Base-by-base conservation (phyloP, 371 early-diverging fungal species). In the Neoconidiobolus thromboides region DNA sequence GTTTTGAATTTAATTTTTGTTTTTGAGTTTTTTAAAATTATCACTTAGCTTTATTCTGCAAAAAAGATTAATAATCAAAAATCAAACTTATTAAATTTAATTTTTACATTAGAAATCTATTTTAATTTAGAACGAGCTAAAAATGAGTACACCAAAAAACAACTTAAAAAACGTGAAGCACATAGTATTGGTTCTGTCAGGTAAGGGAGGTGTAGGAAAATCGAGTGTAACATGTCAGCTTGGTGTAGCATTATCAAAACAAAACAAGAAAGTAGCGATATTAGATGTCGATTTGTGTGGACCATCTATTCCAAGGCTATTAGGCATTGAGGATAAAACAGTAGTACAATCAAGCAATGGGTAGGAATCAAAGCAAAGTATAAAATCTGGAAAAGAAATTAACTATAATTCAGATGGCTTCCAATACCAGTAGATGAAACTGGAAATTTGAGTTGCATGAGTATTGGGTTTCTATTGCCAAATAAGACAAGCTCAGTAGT, bases 141-240 rank as follows among this genome's bases (percentile, higher is more conserved):
- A 12, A n/a, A 38, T 43, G 56, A 66, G 39, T 71, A 72, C 49
- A 65, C 54, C 7, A 26, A 26, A 26, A 26, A 54, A 58, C 6
- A 66, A 72, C 47, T 60, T 77, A 38, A 63, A 62, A 37, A 60
- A 64, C 5, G 72, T 84, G 49, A 81, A 80, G 55, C 81, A 83
- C 60, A 81, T 83, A 66, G 70, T 92, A 15, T 78, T 92, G 14
- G 82, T 96, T 7, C 80, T 93, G 58, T 87, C 89, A 37, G 98
- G 96, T 41, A 97, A 97, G 70, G 97, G 97, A 7, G 95, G 97
- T 15, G 95, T 94, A 44, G 95, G 91, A n/a, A 91, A 91, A 65
- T 81, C 84, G 12, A 82, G 86, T 1, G 76, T 82, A 12, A 72
- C 82, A 3, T 75, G 80, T 0, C 82, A 84, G 43, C 70, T 85